Evolutionary conservation across 495 filamentous ascomycete genomes (phyloP).

Genomic region (Tuber brumale): DNA sequence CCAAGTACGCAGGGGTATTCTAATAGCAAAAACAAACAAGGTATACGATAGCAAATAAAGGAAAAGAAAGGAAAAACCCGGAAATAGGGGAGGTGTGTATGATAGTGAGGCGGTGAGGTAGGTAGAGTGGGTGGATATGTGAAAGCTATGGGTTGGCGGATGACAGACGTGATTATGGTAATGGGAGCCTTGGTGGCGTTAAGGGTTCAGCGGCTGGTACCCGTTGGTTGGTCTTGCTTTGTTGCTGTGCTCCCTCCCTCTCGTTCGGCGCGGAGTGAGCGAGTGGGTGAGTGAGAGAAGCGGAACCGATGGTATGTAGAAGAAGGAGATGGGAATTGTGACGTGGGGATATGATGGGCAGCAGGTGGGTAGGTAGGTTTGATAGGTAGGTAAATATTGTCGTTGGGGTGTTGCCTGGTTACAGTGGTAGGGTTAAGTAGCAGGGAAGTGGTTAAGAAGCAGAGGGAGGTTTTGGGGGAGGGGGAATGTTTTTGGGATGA

Average conservation of each 20-base stretch:
- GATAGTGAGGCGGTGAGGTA: background rate
- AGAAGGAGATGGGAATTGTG: background rate
- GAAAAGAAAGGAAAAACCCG: background rate
- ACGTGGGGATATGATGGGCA: background rate
- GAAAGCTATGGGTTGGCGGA: background rate
- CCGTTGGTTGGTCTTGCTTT: background rate
- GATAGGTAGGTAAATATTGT: background rate
- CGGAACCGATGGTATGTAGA: background rate
- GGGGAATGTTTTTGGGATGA: background rate
- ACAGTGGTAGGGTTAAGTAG: background rate
- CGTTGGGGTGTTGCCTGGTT: background rate
- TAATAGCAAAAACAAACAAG: background rate
- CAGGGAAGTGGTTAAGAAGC: background rate
- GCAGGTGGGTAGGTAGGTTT: background rate
- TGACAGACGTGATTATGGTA: background rate
- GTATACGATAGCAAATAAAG: conserved; percentile 1
- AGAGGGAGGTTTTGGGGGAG: background rate
- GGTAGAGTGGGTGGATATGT: background rate
- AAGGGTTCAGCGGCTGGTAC: background rate
- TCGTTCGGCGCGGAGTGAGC: background rate
- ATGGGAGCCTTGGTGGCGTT: background rate
- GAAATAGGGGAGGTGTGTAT: conserved; percentile 6
- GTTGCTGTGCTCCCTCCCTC: background rate
- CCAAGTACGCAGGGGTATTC: background rate
- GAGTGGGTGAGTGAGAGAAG: background rate